Base-by-base conservation (phyloP, 768 basidiomycete species). In the Amanita pseudoporphyria region DNA sequence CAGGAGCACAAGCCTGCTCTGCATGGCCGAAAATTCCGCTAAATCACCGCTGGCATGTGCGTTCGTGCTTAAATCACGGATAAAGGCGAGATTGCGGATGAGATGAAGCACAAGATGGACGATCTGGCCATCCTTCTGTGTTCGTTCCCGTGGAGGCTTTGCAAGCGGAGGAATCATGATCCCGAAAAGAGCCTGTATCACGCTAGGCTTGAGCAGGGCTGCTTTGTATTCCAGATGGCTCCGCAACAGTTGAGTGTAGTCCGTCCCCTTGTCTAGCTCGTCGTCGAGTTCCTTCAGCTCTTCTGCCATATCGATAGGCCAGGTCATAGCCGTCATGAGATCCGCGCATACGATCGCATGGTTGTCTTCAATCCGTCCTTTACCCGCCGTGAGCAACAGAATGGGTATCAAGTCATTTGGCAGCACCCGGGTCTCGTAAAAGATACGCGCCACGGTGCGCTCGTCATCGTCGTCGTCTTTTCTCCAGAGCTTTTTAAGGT, bases 391-490 rank as follows among this genome's bases (percentile, higher is more conserved):
- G 52, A 76, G 76, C 43, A 88, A 72, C 10, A 98, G 71, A 48
- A 97, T 86, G 14, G 91, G 86, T 16, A 97, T 67, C 44, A 98
- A 71, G 65, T 97, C 95, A 55, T 90, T 93, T 6, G 81, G 75
- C 14, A 97, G 69, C 22, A 93, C 78, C 14, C 89, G 81, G n/a
- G 85, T 80, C 54, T 88, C 82, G 78, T 84, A 89, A 62, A 97
- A 87, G 51, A 97, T 86, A 37, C 93, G 82, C 3, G 95, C 92
- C 1, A 97, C 87, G 1, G 93, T 97, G 14, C 96, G 80, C 62
- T 94, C 93, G 62, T 98, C 95, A 65, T 99, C 96, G 0, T 84
- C 84, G 59, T 98, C 96, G 64, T 99, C 96, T 64, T 90, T 87
- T 45, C 94, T 70, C 96, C 95, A 98, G 43, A 95, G 76, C 57